Evolutionary conservation across 1,139 yeast genomes (phyloP).

Genomic region (Sugiyamaella japonica): DNA sequence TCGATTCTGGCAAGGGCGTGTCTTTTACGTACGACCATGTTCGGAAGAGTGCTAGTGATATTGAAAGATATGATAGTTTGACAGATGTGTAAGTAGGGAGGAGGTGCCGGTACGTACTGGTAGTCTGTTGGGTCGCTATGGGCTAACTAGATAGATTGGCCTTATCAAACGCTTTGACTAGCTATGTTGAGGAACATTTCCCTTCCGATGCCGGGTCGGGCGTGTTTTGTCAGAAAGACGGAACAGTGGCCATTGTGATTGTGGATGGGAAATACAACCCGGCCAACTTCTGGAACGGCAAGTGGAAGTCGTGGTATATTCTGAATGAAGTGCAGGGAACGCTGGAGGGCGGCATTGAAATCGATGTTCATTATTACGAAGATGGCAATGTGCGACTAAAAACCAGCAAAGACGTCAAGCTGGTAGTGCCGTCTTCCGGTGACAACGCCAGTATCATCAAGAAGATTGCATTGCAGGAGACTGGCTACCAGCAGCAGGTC

Average conservation of each 20-base stretch:
- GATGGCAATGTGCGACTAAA: slow-evolving; percentile 91
- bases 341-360: slow-evolving; percentile 55
- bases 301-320: slow-evolving; percentile 74
- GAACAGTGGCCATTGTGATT: slow-evolving; percentile 52
- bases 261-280: slow-evolving; percentile 75
- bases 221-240: slow-evolving; percentile 55
- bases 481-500: slow-evolving; percentile 57
- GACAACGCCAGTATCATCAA: slow-evolving; percentile 45
- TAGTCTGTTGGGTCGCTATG: too few species aligned
- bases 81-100: slow-evolving; percentile 3
- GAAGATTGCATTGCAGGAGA: slow-evolving; percentile 61
- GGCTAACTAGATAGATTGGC: not conserved
- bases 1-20: slow-evolving; percentile 49
- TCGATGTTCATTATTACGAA: slow-evolving; percentile 90
- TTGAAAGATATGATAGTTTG: not conserved
- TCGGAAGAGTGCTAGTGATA: not conserved
- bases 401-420: slow-evolving; percentile 48
- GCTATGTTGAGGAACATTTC: slow-evolving; percentile 48
- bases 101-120: too few species aligned
- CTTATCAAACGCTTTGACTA: slow-evolving; percentile 32
- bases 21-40: slow-evolving; percentile 65
- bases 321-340: slow-evolving; percentile 41
- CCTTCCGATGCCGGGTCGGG: slow-evolving; percentile 49
- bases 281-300: slow-evolving; percentile 83
- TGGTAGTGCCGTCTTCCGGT: slow-evolving; percentile 31